phyloP scores from a whole-genome alignment of 805 yeast genomes.

The Barnettozyma siamensis region DNA sequence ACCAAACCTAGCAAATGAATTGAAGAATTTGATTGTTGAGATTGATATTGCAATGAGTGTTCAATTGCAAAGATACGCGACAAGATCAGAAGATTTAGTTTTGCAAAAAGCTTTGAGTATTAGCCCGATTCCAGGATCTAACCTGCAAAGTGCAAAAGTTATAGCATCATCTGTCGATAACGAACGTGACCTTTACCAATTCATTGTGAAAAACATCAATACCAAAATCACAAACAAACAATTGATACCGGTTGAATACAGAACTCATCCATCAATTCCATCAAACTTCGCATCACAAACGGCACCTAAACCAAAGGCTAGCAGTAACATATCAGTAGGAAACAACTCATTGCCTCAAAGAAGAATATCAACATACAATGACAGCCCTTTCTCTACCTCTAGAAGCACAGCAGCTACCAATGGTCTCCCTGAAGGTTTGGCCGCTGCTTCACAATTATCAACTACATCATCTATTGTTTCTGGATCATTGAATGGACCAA shows the following conservation, averaged over 20 bases:
- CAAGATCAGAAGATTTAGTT: constrained; percentile 76
- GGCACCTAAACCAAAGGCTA: constrained; percentile 4
- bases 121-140: constrained; percentile 56
- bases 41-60: constrained; percentile 85
- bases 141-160: constrained; percentile 62
- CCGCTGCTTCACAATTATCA: constrained; percentile 9
- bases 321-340: constrained; percentile 7
- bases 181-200: constrained; percentile 75
- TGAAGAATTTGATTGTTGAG: constrained; percentile 76
- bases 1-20: constrained; percentile 65
- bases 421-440: neutral
- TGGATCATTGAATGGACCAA: constrained; percentile 20
- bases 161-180: constrained; percentile 75
- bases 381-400: constrained; percentile 28
- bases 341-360: constrained; percentile 17
- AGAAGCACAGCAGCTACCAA: neutral
- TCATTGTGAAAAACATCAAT: constrained; percentile 41
- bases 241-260: constrained; percentile 64
- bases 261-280: constrained; percentile 59
- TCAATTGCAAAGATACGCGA: constrained; percentile 84
- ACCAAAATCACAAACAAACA: constrained; percentile 31
- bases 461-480: constrained; percentile 5
- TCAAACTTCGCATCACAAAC: constrained; percentile 22
- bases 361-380: constrained; percentile 29
- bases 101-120: constrained; percentile 82